Evolutionary conservation across 352 stramenopile genomes (phyloP).

Genomic region (Phytopythium oedochilum): DNA sequence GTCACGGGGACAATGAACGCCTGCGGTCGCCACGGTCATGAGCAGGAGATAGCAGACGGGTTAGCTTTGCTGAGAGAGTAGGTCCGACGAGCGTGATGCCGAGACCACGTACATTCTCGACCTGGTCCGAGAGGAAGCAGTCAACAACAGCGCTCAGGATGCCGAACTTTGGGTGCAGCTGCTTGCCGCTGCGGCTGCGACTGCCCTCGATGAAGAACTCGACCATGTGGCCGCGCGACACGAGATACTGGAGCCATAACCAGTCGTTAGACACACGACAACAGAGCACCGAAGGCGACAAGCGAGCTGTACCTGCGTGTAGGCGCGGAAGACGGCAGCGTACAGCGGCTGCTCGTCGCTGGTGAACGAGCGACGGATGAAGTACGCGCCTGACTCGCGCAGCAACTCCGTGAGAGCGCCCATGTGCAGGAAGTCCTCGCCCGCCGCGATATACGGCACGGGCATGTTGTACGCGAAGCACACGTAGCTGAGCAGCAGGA

Average conservation of each 20-base stretch:
- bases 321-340: conserved; percentile 70
- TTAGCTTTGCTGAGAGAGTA: not conserved
- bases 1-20: conserved; percentile 78
- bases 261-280: not conserved
- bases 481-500: conserved; percentile 83
- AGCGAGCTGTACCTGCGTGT: conserved; percentile 42
- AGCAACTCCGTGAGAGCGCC: conserved; percentile 57
- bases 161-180: conserved; percentile 78
- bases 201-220: conserved; percentile 88
- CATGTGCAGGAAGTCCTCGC: conserved; percentile 80
- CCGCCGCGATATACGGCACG: conserved; percentile 75
- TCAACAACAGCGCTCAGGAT: conserved; percentile 71
- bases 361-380: conserved; percentile 71
- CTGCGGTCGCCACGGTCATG: conserved; percentile 17
- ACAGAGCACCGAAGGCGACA: not conserved
- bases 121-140: conserved; percentile 57
- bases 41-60: not conserved
- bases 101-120: conserved; percentile 59
- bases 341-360: conserved; percentile 62
- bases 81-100: not conserved
- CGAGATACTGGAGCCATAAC: conserved; percentile 39
- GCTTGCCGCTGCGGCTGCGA: conserved; percentile 79
- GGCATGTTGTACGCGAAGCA: conserved; percentile 89
- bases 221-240: conserved; percentile 69
- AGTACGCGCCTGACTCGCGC: conserved; percentile 70